Conservation (phyloP, 495 filamentous ascomycete species). For the Monascus purpureus region DNA sequence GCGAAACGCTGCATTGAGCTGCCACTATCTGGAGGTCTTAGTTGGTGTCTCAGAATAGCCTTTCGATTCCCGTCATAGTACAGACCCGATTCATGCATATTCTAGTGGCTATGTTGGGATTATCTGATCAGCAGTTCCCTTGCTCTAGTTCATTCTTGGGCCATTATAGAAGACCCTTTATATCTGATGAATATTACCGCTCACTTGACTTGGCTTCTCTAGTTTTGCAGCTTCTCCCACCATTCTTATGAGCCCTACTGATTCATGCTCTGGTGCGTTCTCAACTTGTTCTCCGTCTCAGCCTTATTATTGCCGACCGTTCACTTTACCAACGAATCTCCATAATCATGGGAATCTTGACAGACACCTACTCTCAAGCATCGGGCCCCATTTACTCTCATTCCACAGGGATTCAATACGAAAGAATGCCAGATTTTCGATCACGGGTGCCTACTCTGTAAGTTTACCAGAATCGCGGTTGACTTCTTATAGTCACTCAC, state of each 20-base stretch:
- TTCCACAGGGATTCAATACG: slow-evolving; percentile 21
- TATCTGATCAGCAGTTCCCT: too few relatives aligned
- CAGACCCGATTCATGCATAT: slow-evolving; percentile 16
- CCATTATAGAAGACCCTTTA: not conserved
- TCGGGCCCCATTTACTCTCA: slow-evolving; percentile 27
- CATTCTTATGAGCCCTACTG: slow-evolving; percentile 33
- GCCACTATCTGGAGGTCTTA: slow-evolving; percentile 1
- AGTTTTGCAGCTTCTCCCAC: slow-evolving; percentile 27
- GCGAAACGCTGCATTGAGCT: not conserved
- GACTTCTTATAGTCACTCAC: not conserved
- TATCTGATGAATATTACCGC: not conserved
- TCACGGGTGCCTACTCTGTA: slow-evolving; percentile 30
- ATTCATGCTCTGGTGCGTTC: slow-evolving; percentile 32
- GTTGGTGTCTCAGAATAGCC: slow-evolving; percentile 17
- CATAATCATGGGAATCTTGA: slow-evolving; percentile 9
- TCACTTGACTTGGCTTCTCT: slow-evolving; percentile 11
- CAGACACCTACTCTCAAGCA: slow-evolving; percentile 29
- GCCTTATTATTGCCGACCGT: slow-evolving; percentile 3
- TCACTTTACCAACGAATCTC: slow-evolving; percentile 7
- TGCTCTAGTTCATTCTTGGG: too few relatives aligned
- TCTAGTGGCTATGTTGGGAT: slow-evolving; percentile 16
- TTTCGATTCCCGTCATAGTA: slow-evolving; percentile 8
- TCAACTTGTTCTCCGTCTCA: slow-evolving; percentile 5
- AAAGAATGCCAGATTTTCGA: slow-evolving; percentile 29
- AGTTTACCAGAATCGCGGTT: slow-evolving; percentile 6